A percentile compares a stretch with the other conserved stretches of the same genome.
Conservation (phyloP, 1,284 basidiomycete genomes). For the Athelia psychrophila region DNA sequence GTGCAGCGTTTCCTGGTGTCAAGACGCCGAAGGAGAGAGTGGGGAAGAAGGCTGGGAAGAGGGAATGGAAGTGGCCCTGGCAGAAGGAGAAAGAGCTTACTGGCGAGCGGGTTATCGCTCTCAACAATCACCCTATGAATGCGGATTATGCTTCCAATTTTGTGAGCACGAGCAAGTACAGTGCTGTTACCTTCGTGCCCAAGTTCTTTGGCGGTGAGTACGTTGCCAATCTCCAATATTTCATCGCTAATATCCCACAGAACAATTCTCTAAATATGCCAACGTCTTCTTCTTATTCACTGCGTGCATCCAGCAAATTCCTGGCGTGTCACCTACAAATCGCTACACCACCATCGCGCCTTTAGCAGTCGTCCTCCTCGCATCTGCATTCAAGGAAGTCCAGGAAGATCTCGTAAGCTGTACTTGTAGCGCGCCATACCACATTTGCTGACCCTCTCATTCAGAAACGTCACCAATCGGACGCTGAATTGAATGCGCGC, state of each 20-base stretch:
- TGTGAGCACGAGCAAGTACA: conserved; percentile 96
- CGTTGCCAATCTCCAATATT: neutral
- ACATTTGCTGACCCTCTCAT: conserved; percentile 13
- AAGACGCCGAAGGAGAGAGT: conserved; percentile 15
- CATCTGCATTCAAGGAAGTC: conserved; percentile 95
- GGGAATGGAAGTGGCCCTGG: conserved; percentile 78
- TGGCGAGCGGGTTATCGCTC: conserved; percentile 69
- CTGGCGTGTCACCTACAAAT: conserved; percentile 96
- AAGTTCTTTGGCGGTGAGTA: conserved; percentile 88
- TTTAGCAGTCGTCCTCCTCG: conserved; percentile 85
- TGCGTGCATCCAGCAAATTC: conserved; percentile 97
- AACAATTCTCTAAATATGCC: conserved; percentile 99
- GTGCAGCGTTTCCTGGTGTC: conserved; percentile 35
- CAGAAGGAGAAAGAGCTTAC: conserved; percentile 54
- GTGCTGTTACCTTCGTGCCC: conserved; percentile 83
- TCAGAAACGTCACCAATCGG: conserved; percentile 96
- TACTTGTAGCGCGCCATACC: conserved; percentile 2
- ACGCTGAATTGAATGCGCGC: conserved; percentile 89
- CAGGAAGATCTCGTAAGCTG: conserved; percentile 85
- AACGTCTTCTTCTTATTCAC: conserved; percentile 99
- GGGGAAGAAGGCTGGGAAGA: conserved; percentile 23
- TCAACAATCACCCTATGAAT: conserved; percentile 78
- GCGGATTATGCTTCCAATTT: conserved; percentile 78
- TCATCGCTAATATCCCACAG: conserved; percentile 36
- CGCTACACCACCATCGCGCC: conserved; percentile 95